Evolutionary conservation across 495 filamentous ascomycete species (phyloP).

Genomic region (Trichocladium uniseriatum): DNA sequence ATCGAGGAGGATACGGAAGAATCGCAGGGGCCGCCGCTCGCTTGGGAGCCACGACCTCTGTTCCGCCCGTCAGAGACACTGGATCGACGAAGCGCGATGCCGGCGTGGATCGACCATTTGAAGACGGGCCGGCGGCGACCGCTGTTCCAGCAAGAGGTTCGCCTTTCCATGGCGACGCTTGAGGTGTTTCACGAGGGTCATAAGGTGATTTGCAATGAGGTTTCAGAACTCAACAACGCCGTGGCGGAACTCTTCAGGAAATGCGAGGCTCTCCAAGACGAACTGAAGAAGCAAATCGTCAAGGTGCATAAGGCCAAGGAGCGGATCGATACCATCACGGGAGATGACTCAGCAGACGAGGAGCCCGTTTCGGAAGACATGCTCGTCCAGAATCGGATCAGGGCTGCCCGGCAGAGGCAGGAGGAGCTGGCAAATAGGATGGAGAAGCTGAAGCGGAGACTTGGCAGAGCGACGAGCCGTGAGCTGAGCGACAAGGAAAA

Average conservation of each 20-base stretch:
- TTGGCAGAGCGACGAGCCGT: conserved; percentile 48
- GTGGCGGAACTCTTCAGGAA: conserved; percentile 76
- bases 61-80: conserved; percentile 63
- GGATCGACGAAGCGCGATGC: conserved; percentile 48
- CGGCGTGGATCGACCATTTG: conserved; percentile 52
- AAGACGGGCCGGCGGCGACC: conserved; percentile 50
- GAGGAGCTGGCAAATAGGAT: conserved; percentile 50
- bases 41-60: conserved; percentile 50
- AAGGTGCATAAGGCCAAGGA: conserved; percentile 57
- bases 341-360: conserved; percentile 45
- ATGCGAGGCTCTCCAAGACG: conserved; percentile 60
- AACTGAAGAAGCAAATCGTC: conserved; percentile 62
- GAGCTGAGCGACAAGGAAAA: conserved; percentile 67
- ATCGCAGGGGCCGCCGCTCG: conserved; percentile 26
- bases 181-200: conserved; percentile 70
- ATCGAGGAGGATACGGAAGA: conserved; percentile 17
- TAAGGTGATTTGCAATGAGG: conserved; percentile 63
- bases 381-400: conserved; percentile 51
- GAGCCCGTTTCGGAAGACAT: conserved; percentile 40
- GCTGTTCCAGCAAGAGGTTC: conserved; percentile 58
- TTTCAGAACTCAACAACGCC: conserved; percentile 57
- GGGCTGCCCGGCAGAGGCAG: conserved; percentile 49
- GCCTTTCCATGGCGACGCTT: conserved; percentile 65
- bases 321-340: conserved; percentile 56
- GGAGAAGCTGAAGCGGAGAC: conserved; percentile 51